A percentile compares a stretch with the other conserved stretches of the same genome.
Evolutionary conservation across 1,284 basidiomycete genomes (phyloP).

Genomic region (Marasmius tenuissimus): DNA sequence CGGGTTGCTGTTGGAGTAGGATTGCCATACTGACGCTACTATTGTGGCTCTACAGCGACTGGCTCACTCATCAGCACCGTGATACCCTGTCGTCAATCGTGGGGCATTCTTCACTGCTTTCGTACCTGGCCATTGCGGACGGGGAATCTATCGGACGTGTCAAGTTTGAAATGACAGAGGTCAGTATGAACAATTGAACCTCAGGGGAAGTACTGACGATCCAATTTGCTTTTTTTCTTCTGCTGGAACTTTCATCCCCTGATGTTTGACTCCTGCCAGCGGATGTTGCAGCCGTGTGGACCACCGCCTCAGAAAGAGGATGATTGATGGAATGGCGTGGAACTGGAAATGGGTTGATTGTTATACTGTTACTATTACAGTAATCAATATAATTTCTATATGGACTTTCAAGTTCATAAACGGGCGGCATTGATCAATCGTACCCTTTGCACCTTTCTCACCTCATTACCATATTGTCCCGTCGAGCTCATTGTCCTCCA

Average conservation of each 20-base stretch:
- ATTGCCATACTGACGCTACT: background rate
- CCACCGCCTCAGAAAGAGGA: slow-evolving; percentile 94
- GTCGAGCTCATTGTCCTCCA: background rate
- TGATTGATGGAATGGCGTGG: slow-evolving; percentile 39
- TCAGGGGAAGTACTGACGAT: background rate
- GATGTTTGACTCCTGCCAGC: slow-evolving; percentile 43
- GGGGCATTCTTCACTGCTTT: slow-evolving; percentile 84
- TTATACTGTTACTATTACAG: background rate
- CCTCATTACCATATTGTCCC: background rate
- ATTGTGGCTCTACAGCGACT: slow-evolving; percentile 67
- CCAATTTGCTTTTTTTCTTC: background rate
- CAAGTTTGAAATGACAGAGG: slow-evolving; percentile 97
- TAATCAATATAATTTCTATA: background rate
- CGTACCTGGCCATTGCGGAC: slow-evolving; percentile 91
- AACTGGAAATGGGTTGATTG: background rate
- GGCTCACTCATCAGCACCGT: slow-evolving; percentile 96
- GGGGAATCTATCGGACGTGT: slow-evolving; percentile 87
- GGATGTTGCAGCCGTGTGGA: slow-evolving; percentile 98
- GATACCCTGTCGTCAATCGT: slow-evolving; percentile 93
- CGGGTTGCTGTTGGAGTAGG: slow-evolving; percentile 11
- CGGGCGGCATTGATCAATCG: background rate
- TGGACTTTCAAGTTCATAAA: background rate
- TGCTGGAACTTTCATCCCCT: slow-evolving; percentile 6
- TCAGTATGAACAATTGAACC: slow-evolving; percentile 34
- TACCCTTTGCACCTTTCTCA: background rate